Base-by-base conservation (phyloP, 345 rosid genomes). In the Eucalyptus pauciflora region DNA sequence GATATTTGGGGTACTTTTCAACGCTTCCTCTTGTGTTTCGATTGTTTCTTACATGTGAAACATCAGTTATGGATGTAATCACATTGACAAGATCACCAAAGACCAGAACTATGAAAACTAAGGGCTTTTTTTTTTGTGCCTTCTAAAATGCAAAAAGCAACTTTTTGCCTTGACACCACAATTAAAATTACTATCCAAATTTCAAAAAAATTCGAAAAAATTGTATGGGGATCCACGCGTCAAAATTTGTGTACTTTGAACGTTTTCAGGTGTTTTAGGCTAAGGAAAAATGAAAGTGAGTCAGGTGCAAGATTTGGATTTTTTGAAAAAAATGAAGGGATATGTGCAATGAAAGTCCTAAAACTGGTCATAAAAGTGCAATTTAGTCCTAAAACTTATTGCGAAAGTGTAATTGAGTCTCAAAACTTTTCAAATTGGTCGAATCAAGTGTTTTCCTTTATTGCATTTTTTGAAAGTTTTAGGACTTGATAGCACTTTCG, bases 401-500 rank as follows among this genome's bases (percentile, higher is more conserved):
- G 9, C 1, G 6, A 24, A 56, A 56, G 0, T 56, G 62, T 24
- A 56, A 24, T 56, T 24, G 27, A 56, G 1, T 56, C 3, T 0
- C 27, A 56, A 56, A 56, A 56, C 3, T 56, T 56, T 9, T 56
- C 62, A 56, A 56, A 56, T 56, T 56, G 6, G 62, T 56, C 0
- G 3, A 56, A 56, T 56, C 13, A 56, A 56, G 62, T 56, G 12
- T 24, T 56, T 56, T 24, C 62, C 0, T 56, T 24, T 13, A 56
- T 56, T 56, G 13, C 29, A 56, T 56, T 56, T 56, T 56, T 56
- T 22, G 27, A 56, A 56, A 1, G 12, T 56, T 56, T 56, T 56
- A 56, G 62, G 13, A 56, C 12, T 56, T 22, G 12, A 24, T 56
- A 9, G 62, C 62, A 56, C 13, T 56, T 56, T 56, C 5, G 6